phyloP scores from a whole-genome alignment of 306 rosid genomes.

The Pyrus bretschneideri region DNA sequence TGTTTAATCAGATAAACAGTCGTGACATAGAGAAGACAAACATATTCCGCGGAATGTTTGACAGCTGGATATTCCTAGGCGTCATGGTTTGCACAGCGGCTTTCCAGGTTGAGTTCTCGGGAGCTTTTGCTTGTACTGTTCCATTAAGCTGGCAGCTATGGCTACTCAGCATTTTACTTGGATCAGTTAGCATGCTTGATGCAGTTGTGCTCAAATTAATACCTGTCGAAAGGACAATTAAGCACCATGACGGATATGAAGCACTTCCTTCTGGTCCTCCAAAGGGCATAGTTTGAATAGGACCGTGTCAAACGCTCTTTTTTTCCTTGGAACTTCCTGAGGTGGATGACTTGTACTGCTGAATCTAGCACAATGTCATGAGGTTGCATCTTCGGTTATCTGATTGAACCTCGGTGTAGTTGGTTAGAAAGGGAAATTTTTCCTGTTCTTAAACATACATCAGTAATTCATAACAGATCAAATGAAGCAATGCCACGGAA shows the following conservation, averaged over 20 bases:
- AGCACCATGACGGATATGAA: constrained; percentile 74
- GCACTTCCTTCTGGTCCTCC: constrained; percentile 55
- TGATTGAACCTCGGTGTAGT: too few species aligned
- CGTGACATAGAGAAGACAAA: constrained; percentile 50
- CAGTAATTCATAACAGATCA: too few species aligned
- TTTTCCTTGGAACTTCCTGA: not conserved
- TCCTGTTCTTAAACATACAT: too few species aligned
- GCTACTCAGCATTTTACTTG: constrained; percentile 62
- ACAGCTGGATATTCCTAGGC: constrained; percentile 66
- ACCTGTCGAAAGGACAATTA: constrained; percentile 49
- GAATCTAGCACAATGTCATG: not conserved
- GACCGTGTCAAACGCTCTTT: not conserved
- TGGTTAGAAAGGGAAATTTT: too few species aligned
- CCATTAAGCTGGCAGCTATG: constrained; percentile 87
- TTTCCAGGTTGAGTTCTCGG: constrained; percentile 81
- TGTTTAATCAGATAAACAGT: constrained; percentile 89
- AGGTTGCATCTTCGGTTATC: not conserved
- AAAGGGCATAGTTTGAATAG: constrained; percentile 31
- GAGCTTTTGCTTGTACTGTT: constrained; percentile 81
- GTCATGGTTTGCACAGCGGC: constrained; percentile 54
- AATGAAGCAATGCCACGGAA: too few species aligned
- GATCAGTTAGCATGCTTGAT: constrained; percentile 66
- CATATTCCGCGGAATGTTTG: constrained; percentile 67
- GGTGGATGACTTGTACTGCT: not conserved
- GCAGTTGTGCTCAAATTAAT: constrained; percentile 72